Conservation (phyloP, 139 green algal genomes). For the Chlorella sp. region DNA sequence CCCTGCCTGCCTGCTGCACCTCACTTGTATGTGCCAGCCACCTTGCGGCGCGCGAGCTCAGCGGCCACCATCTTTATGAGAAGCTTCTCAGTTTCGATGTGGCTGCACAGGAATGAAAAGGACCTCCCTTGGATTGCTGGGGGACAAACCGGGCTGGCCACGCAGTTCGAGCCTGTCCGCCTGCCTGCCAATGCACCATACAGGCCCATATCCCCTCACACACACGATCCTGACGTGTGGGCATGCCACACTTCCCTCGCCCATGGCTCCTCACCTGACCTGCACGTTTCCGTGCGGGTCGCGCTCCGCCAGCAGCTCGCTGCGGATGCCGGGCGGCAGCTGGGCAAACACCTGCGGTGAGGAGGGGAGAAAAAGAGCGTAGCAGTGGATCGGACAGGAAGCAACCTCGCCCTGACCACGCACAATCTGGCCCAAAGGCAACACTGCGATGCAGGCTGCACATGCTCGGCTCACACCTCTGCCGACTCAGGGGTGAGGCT, state of each 20-base stretch:
- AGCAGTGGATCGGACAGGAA: background rate
- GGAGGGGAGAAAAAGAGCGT: background rate
- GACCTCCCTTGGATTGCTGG: too few relatives aligned
- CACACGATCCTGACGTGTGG: too few relatives aligned
- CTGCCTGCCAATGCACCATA: too few relatives aligned
- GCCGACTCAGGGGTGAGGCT: slow-evolving; percentile 21
- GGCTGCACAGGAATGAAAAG: too few relatives aligned
- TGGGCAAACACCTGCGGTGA: slow-evolving; percentile 38
- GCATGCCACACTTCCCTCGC: background rate
- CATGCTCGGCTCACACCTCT: background rate
- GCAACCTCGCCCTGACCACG: background rate
- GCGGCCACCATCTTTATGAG: slow-evolving; percentile 47
- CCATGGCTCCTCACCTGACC: slow-evolving; percentile 3
- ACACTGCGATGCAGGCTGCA: background rate
- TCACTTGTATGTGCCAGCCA: slow-evolving; percentile 12
- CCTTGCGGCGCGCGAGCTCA: slow-evolving; percentile 41
- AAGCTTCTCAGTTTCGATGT: slow-evolving; percentile 67
- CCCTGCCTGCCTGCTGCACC: too few relatives aligned
- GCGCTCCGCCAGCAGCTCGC: slow-evolving; percentile 63
- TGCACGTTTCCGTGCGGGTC: slow-evolving; percentile 78
- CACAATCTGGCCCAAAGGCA: background rate
- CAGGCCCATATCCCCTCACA: too few relatives aligned
- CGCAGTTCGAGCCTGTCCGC: too few relatives aligned
- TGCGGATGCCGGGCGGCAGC: slow-evolving; percentile 50
- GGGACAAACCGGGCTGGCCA: too few relatives aligned